phyloP scores from a whole-genome alignment of 225 moss, liverwort and hornwort species.

The Thuidium tamariscinum region DNA sequence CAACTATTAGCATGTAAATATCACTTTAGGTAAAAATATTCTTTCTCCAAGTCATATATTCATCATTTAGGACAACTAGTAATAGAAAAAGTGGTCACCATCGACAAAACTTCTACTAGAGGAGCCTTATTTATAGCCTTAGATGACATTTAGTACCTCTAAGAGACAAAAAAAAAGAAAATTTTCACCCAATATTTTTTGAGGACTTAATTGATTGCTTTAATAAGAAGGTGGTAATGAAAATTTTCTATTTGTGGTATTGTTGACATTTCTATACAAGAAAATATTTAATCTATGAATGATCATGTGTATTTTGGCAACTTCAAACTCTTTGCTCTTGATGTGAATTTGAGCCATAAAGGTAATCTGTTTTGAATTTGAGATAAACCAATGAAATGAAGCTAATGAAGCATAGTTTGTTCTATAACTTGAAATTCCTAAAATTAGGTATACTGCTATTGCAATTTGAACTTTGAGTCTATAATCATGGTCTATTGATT shows the following conservation, averaged over 20 bases:
- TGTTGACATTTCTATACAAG: background rate
- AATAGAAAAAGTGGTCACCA: background rate
- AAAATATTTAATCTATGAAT: background rate
- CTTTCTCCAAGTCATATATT: no score
- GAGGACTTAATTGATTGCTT: background rate
- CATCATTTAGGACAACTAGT: background rate
- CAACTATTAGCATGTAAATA: background rate
- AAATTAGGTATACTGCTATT: no score
- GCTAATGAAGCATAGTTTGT: no score
- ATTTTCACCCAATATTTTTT: background rate
- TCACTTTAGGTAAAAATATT: background rate
- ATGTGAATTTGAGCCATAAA: background rate
- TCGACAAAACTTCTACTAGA: background rate
- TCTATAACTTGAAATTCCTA: no score
- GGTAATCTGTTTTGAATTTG: background rate
- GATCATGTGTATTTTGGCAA: background rate
- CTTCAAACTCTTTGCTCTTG: background rate
- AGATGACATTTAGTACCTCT: background rate
- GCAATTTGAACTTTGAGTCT: no score
- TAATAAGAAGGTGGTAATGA: background rate
- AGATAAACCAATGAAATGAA: background rate
- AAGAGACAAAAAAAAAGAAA: accelerated
- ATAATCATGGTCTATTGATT: no score
- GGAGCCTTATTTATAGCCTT: background rate
- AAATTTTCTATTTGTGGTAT: background rate